Evolutionary conservation across 345 rosid species (phyloP), one percentile per base, ranked within the genome.

Genomic region (Populus tremula): DNA sequence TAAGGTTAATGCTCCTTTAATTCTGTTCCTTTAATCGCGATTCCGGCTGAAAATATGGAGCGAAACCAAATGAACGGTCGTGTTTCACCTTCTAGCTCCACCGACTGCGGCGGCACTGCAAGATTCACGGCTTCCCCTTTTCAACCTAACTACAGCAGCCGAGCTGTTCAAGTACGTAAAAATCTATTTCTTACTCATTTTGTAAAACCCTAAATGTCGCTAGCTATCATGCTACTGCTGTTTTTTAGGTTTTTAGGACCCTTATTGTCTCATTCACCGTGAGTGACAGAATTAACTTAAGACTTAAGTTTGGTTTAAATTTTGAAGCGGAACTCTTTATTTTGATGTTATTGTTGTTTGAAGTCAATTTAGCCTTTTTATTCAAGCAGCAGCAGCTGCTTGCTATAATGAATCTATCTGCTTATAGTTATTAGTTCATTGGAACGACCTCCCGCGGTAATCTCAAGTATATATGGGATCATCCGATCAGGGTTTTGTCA

Each of bases 111-210:
- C 47, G 47, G 47, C 74, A n/a, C 69, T 67, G 33, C 63, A 41
- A 73, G 87, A 81, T 82, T 82, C 62, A 21, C 68, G 29, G 20
- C 74, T 59, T 77, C 38, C 41, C 35, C 31, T 23, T 79, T 72
- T 38, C 89, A 68, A 8, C 91, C 88, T 21, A 84, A 81, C 80
- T 80, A 77, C 85, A 78, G 64, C 56, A 81, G 86, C 84, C 78
- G 78, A 61, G 86, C 87, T 21, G 90, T 88, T 77, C 88, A 80
- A 86, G 93, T 90, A 71, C 81, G 33, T 47, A 25, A 8, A 41
- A 8, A 23, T 21, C 67, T 9, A 6, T 68, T 23, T 69, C 65
- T 14, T 4, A 47, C 25, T 31, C 6, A 36, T 23, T 11, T 67
- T 35, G 5, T 73, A 33, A 67, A 79, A 79, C 77, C 77, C 77